phyloP scores from a whole-genome alignment of 257 asterid genomes.

The Euphrasia confusa region DNA sequence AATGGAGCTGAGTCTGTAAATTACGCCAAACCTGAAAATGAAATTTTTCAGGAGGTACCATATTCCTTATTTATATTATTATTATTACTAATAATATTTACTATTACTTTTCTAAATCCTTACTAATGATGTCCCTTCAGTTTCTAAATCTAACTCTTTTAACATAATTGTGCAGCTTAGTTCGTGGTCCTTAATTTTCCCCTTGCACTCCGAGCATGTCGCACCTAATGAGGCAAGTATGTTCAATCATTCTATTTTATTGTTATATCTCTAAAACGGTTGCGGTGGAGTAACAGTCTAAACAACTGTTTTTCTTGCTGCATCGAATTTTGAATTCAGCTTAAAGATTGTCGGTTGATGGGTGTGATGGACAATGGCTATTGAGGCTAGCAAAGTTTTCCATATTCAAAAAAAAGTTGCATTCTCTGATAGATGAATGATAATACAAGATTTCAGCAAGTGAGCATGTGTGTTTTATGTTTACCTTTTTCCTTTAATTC shows the following conservation, averaged over 20 bases:
- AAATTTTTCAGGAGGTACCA: slow-evolving; percentile 59
- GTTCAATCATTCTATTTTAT: neutral
- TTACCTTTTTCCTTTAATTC: neutral
- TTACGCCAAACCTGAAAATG: slow-evolving; percentile 72
- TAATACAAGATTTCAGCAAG: slow-evolving; percentile 25
- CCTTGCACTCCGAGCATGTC: slow-evolving; percentile 54
- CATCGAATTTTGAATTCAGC: slow-evolving; percentile 41
- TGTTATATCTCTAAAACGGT: neutral
- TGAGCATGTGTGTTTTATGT: neutral
- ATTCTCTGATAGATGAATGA: slow-evolving; percentile 53
- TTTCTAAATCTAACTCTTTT: slow-evolving; percentile 17
- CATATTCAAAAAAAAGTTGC: slow-evolving; percentile 53
- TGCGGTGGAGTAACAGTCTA: neutral
- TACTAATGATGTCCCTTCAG: slow-evolving; percentile 13
- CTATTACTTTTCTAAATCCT: slow-evolving; percentile 1
- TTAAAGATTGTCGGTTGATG: slow-evolving; percentile 53
- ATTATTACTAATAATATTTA: neutral
- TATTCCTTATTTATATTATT: neutral
- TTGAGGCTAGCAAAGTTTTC: slow-evolving; percentile 58
- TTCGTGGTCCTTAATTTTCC: slow-evolving; percentile 84
- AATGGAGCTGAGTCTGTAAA: slow-evolving; percentile 49
- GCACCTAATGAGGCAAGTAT: slow-evolving; percentile 60
- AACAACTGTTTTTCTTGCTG: slow-evolving; percentile 1
- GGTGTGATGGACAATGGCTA: slow-evolving; percentile 70
- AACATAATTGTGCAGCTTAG: slow-evolving; percentile 60